Evolutionary conservation across 352 stramenopile species (phyloP), one percentile per base, ranked within the genome.

Genomic region (Globisporangium okanoganense): DNA sequence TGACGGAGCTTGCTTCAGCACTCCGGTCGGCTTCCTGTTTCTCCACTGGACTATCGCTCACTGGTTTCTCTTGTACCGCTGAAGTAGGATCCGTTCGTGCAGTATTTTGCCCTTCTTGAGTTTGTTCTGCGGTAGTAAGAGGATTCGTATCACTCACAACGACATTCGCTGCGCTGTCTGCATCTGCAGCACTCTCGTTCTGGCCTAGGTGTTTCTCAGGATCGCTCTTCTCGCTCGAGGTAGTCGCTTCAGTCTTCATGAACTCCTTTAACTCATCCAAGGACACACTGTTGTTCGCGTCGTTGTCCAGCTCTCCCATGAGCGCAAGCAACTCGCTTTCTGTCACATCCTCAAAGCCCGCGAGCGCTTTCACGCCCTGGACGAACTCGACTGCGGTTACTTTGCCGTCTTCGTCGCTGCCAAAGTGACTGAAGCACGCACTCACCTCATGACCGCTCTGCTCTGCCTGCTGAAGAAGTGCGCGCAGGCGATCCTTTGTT

Each of bases 401-500:
- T 49, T 77, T 66, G 3, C 82, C 77, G 22, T 82, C 81, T 9
- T 67, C 62, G 61, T 94, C 77, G 1, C 62, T 75, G 65, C 93
- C 85, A 64, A 94, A 94, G 59, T 94, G 85, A 2, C 51, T 44
- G 62, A 90, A 90, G n/a, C 75, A 82, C 29, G 66, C 69, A 16
- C 68, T 66, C 16, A 87, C 31, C 33, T 87, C 71, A 16, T 81
- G 67, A 2, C 80, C 80, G 56, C 83, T 68, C 5, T 62, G 58
- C 29, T 75, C 72, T 12, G 78, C 78, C 27, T 79, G 72, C 9
- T 45, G 16, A 18, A 89, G 38, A 10, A 83, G 58, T 5, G 64
- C 55, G 3, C 60, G 68, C 14, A 78, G 61, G 3, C 58, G 60
- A 0, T 59, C 22, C 36, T 27, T 29, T 20, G 52, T 48, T 24